A percentile compares a stretch with the other conserved stretches of the same genome.
phyloP scores from a whole-genome alignment of 257 asterid species.

The Ilex asprella region DNA sequence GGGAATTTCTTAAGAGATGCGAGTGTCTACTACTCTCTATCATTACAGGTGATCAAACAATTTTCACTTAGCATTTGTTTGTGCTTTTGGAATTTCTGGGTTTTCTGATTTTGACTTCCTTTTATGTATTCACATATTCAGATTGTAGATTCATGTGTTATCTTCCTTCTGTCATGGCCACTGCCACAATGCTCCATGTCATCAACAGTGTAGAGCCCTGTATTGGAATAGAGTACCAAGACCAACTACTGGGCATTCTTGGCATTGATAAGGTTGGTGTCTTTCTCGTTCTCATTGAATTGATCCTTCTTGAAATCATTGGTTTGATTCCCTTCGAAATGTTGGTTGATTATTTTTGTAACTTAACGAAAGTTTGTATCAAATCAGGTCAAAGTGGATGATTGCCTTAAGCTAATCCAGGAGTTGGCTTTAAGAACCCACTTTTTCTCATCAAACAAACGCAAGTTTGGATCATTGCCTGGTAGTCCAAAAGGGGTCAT shows the following conservation, averaged over 20 bases:
- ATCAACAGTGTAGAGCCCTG: constrained; percentile 48
- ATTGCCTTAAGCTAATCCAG: constrained; percentile 48
- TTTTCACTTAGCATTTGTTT: background rate
- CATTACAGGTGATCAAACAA: constrained; percentile 29
- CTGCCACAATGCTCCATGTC: constrained; percentile 70
- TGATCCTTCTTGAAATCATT: background rate
- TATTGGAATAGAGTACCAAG: constrained; percentile 42
- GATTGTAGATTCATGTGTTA: constrained; percentile 58
- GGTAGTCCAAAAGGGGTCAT: constrained; percentile 76
- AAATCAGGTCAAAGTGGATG: constrained; percentile 61
- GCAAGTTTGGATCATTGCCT: constrained; percentile 46
- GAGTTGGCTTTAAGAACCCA: constrained; percentile 37
- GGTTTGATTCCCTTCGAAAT: too few species aligned
- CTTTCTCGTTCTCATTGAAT: background rate
- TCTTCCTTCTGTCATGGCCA: constrained; percentile 77
- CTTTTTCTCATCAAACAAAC: constrained; percentile 34
- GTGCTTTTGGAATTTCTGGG: background rate
- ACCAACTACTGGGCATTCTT: constrained; percentile 51
- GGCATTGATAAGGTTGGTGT: constrained; percentile 58
- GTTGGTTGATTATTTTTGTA: background rate
- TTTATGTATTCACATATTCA: constrained; percentile 16
- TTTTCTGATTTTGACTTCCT: background rate
- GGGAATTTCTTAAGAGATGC: constrained; percentile 43
- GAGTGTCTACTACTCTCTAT: constrained; percentile 45
- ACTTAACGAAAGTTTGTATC: constrained; percentile 47